Percentiles rank a stretch among this genome's conserved stretches.
Conservation (phyloP, 495 filamentous ascomycete genomes). For the Aspergillus ellipticus region DNA sequence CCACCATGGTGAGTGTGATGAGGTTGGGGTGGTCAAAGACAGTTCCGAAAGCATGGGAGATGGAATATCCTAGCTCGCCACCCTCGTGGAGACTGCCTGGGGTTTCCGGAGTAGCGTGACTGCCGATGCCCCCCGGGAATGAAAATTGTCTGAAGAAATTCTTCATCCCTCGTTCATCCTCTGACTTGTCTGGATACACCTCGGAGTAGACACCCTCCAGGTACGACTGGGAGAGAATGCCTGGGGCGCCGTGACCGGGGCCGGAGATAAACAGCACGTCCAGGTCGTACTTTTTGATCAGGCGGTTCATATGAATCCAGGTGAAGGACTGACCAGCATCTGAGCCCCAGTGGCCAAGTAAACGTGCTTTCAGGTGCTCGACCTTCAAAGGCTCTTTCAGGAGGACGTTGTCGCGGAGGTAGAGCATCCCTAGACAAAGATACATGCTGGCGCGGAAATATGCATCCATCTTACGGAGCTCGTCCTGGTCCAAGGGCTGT, state of each 20-base stretch:
- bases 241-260: constrained; percentile 69
- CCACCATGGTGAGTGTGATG: constrained; percentile 69
- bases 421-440: constrained; percentile 72
- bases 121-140: constrained; percentile 70
- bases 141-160: constrained; percentile 76
- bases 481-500: constrained; percentile 55
- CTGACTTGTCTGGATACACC: constrained; percentile 63
- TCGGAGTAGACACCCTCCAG: constrained; percentile 72
- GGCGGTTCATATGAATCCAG: constrained; percentile 72
- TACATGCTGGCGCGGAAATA: constrained; percentile 71
- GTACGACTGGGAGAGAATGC: constrained; percentile 66
- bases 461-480: constrained; percentile 60
- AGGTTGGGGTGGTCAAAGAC: constrained; percentile 68
- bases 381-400: constrained; percentile 58
- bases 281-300: constrained; percentile 72
- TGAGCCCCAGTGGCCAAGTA: constrained; percentile 71
- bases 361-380: constrained; percentile 63
- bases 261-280: constrained; percentile 67
- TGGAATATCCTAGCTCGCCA: constrained; percentile 71
- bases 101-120: constrained; percentile 70
- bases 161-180: constrained; percentile 61
- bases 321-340: constrained; percentile 72
- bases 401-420: constrained; percentile 63
- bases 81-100: constrained; percentile 71
- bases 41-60: constrained; percentile 69